Conservation (phyloP, 176 grass and related monocot species). For the Rhynchospora pubera region DNA sequence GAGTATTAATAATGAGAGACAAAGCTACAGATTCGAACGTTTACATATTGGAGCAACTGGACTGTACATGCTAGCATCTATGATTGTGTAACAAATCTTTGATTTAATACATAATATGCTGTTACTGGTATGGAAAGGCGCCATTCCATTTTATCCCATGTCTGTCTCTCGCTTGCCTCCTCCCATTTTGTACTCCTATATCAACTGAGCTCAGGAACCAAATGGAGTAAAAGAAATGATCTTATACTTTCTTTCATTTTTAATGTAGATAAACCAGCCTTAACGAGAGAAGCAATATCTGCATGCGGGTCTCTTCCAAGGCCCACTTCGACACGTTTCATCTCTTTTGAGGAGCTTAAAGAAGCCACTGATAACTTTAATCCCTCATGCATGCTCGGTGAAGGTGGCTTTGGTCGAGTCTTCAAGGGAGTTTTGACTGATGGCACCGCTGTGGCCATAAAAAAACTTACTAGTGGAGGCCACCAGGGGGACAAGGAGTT, state of each 20-base stretch:
- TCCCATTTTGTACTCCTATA: neutral
- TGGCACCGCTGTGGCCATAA: slow-evolving; percentile 93
- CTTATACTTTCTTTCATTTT: neutral
- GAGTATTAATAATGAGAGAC: neutral
- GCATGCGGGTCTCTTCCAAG: slow-evolving; percentile 65
- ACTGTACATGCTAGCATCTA: neutral
- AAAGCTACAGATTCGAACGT: neutral
- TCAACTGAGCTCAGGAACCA: neutral
- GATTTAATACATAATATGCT: neutral
- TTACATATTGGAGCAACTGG: neutral
- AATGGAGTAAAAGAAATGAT: neutral
- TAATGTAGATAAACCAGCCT: slow-evolving; percentile 55
- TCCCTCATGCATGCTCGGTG: slow-evolving; percentile 65
- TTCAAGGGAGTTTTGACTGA: slow-evolving; percentile 79
- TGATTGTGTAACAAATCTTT: neutral
- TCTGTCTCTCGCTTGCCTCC: neutral
- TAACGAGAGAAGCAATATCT: slow-evolving; percentile 53
- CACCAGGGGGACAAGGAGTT: slow-evolving; percentile 99
- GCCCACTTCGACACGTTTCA: slow-evolving; percentile 77
- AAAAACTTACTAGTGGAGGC: slow-evolving; percentile 79
- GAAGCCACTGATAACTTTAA: slow-evolving; percentile 95
- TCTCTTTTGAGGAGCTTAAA: slow-evolving; percentile 86
- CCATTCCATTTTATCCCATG: neutral
- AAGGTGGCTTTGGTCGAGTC: slow-evolving; percentile 95
- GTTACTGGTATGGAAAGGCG: neutral